A percentile compares a stretch with the other conserved stretches of the same genome.
Evolutionary conservation across 2,329 filamentous ascomycete genomes (phyloP).

Genomic region (Thermomyces lanuginosus): DNA sequence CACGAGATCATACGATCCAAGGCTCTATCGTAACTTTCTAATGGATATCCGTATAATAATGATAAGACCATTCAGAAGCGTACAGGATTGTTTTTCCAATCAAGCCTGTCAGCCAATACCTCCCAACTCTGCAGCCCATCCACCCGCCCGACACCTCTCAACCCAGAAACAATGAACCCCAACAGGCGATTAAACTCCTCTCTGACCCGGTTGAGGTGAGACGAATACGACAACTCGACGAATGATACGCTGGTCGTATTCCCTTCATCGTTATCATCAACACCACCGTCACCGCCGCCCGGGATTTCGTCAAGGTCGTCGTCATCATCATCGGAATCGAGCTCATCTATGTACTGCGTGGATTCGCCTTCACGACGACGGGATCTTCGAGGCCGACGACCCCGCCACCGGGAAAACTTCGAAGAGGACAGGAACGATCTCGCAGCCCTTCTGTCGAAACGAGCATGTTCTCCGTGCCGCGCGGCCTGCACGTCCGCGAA

Average conservation of each 20-base stretch:
- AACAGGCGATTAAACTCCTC: constrained; percentile 49
- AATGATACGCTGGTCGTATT: constrained; percentile 26
- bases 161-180: constrained; percentile 53
- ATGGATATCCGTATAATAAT: no score
- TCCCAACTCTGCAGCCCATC: constrained; percentile 62
- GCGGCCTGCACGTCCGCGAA: constrained; percentile 45
- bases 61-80: no score
- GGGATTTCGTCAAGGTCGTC: constrained; percentile 11
- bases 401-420: constrained; percentile 1
- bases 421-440: constrained; percentile 16
- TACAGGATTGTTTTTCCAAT: constrained; percentile 31
- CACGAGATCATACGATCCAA: no score
- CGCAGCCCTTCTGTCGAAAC: no score
- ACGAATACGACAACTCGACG: constrained; percentile 30
- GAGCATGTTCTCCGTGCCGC: constrained; percentile 20
- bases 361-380: constrained; percentile 3
- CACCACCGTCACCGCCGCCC: no score
- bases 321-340: constrained; percentile 9
- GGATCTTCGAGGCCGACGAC: constrained; percentile 4
- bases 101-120: constrained; percentile 62
- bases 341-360: constrained; percentile 14
- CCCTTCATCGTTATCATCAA: constrained; percentile 21
- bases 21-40: no score
- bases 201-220: constrained; percentile 41
- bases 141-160: constrained; percentile 59